Percentiles rank a stretch among this genome's conserved stretches.
These are phyloP conservation scores for Vanrija sp. DNA, from an alignment of 1,284 basidiomycete species.

Conservation along the genomic window DNA sequence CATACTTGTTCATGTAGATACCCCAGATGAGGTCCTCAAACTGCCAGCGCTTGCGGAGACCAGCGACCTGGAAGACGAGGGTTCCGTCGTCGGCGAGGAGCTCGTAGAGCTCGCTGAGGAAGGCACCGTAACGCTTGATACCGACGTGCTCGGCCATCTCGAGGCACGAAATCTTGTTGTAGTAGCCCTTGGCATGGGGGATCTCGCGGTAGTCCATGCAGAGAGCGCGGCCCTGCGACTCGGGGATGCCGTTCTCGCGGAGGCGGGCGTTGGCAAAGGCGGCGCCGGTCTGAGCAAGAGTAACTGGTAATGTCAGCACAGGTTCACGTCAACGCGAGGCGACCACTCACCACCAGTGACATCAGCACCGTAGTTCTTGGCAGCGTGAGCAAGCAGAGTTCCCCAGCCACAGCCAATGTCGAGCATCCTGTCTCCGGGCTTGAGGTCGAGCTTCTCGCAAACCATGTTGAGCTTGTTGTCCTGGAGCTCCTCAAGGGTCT, in stretches of 20 bases:
- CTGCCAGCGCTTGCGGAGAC: conserved; percentile 90
- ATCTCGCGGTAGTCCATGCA: conserved; percentile 95
- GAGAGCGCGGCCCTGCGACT: conserved; percentile 79
- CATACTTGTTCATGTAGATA: conserved; percentile 83
- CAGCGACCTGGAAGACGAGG: conserved; percentile 94
- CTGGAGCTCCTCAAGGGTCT: conserved; percentile 92
- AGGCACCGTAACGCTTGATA: conserved; percentile 83
- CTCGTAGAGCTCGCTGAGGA: conserved; percentile 88
- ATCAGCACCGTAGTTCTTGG: conserved; percentile 94
- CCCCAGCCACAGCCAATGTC: conserved; percentile 98
- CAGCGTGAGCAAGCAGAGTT: conserved; percentile 87
- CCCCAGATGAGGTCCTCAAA: conserved; percentile 96
- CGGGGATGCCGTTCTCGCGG: conserved; percentile 67
- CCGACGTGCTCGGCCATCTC: conserved; percentile 99
- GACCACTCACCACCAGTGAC: conserved; percentile 65
- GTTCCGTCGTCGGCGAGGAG: conserved; percentile 91
- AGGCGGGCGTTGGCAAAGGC: conserved; percentile 84
- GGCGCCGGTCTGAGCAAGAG: conserved; percentile 84
- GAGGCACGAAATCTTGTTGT: conserved; percentile 90
- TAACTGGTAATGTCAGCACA: conserved; percentile 54
- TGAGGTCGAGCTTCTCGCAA: conserved; percentile 87
- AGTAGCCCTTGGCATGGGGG: conserved; percentile 71
- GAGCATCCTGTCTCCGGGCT: conserved; percentile 76
- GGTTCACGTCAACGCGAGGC: background rate
- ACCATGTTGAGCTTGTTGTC: conserved; percentile 97